Base-by-base conservation (phyloP, 2,329 filamentous ascomycete species). In the Periconia digitata region DNA sequence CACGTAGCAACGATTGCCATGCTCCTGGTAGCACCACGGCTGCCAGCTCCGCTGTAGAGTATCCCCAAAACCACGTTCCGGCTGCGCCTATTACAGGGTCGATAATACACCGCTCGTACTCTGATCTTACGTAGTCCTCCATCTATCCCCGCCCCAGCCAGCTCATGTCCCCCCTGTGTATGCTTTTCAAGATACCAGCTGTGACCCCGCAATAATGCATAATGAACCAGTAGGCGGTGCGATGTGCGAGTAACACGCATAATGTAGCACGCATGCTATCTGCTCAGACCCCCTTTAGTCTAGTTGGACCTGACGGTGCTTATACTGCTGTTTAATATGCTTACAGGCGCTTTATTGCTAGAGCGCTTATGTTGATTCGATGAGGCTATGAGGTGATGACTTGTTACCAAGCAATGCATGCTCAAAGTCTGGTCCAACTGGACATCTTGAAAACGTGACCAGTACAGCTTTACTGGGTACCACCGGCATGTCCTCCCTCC, bases 81-180 rank as follows among this genome's bases (percentile, higher is more conserved):
- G 38, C 38, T 27, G 38, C 21, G 21, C 24, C 38, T 23, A 24
- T 6, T 40, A n/a, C 38, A 27, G 23, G 18, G 38, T 22, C 18
- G 10, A 40, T 32, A 40, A 23, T 22, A 40, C 38, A 40, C 38
- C 38, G 38, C 38, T 21, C 21, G 23, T 40, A n/a, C 38, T 40
- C 21, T 16, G 12, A 13, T 21, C 38, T 24, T 40, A 23, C 37
- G 27, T 15, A 15, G 27, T 15, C 27, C 27, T 32, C 27, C 27
- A 32, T n/a, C n/a, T n/a, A 32, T 32, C 3, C 10, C 8, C 27
- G n/a, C n/a, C 27, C 27, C 27, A 15, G 27, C 27, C 27, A 32
- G 27, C 27, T 32, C n/a, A 32, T 32, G 27, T n/a, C n/a, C n/a
- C 27, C 27, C 8, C 4, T 12, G n/a, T 32, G 27, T 15, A 15